A percentile compares a stretch with the other conserved stretches of the same genome.
These are phyloP conservation scores for Epichloe sp. DNA, from an alignment of 2,329 filamentous ascomycete genomes.

Conservation along the genomic window DNA sequence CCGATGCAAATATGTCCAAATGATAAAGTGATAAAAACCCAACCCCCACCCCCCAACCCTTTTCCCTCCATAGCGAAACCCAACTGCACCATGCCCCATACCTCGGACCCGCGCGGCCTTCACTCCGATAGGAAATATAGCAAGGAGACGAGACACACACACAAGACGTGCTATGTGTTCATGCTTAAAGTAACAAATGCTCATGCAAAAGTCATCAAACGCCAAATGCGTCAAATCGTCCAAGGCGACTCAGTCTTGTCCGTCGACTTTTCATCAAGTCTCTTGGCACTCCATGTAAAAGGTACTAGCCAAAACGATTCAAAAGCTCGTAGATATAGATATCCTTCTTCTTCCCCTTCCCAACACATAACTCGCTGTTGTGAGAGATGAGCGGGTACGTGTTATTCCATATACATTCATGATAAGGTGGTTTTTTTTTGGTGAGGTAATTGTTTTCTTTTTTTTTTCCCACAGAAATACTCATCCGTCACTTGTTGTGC, in stretches of 20 bases:
- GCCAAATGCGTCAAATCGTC: background rate
- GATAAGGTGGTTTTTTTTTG: background rate
- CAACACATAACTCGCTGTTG: background rate
- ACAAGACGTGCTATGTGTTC: slow-evolving; percentile 9
- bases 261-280: background rate
- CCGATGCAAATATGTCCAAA: background rate
- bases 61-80: background rate
- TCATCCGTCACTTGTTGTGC: background rate
- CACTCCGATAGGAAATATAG: background rate
- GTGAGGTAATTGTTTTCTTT: background rate
- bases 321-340: background rate
- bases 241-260: background rate
- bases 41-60: too few relatives aligned
- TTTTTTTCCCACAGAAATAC: background rate
- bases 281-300: background rate
- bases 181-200: slow-evolving; percentile 20
- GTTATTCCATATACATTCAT: slow-evolving; percentile 24
- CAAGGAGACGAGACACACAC: background rate
- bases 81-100: background rate
- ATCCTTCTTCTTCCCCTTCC: background rate
- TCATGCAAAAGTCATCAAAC: slow-evolving; percentile 19
- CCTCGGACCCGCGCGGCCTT: background rate
- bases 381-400: slow-evolving; percentile 19
- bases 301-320: background rate
- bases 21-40: background rate